Evolutionary conservation across 495 filamentous ascomycete species (phyloP).

Genomic region (Xylaria acuta): DNA sequence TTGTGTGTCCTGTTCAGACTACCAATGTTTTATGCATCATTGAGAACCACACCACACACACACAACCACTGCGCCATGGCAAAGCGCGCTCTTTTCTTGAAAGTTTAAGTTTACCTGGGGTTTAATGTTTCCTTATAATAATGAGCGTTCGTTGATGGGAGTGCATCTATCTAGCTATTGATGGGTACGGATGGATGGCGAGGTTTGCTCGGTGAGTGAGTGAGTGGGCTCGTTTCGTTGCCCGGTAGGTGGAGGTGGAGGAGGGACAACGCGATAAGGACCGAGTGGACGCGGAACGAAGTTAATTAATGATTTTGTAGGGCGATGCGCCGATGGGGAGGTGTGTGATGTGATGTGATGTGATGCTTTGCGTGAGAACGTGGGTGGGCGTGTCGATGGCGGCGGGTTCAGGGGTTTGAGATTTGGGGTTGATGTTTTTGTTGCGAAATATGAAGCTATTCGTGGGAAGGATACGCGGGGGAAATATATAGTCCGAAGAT

Average conservation of each 20-base stretch:
- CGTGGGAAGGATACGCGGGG: neutral
- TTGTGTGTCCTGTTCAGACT: neutral
- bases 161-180: too few relatives aligned
- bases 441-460: neutral
- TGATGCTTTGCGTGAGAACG: too few relatives aligned
- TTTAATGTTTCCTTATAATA: too few relatives aligned
- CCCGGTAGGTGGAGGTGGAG: neutral
- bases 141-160: too few relatives aligned
- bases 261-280: neutral
- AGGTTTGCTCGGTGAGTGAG: too few relatives aligned
- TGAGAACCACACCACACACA: too few relatives aligned
- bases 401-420: neutral
- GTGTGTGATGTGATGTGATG: neutral
- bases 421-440: neutral
- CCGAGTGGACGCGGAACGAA: neutral
- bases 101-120: neutral
- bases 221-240: too few relatives aligned
- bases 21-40: neutral
- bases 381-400: too few relatives aligned
- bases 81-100: neutral
- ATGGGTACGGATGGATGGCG: too few relatives aligned
- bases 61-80: neutral
- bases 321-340: neutral
- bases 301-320: neutral
- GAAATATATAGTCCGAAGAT: neutral